A percentile compares a stretch with the other conserved stretches of the same genome.
Evolutionary conservation across 106 monocot species (phyloP).

Genomic region (Dendrobium catenatum): DNA sequence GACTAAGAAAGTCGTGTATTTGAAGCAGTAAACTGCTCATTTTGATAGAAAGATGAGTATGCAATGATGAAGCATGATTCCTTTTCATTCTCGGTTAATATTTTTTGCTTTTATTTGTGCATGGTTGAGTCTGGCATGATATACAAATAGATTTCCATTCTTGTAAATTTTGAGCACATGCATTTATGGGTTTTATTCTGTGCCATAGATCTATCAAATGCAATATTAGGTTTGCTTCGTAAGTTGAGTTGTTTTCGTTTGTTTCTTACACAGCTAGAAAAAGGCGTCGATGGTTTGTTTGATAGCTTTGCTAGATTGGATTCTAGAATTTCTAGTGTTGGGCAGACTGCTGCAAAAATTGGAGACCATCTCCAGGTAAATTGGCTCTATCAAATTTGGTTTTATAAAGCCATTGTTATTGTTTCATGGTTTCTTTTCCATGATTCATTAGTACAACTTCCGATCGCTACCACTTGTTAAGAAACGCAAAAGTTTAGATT

Average conservation of each 20-base stretch:
- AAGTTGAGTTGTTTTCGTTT: conserved; percentile 7
- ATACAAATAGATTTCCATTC: background rate
- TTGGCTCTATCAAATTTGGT: background rate
- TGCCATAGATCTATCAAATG: background rate
- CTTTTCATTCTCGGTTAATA: background rate
- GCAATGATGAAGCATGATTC: background rate
- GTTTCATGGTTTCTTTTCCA: background rate
- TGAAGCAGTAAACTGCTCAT: background rate
- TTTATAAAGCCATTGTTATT: background rate
- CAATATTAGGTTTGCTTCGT: background rate
- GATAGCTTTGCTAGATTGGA: conserved; percentile 95
- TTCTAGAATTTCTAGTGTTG: conserved; percentile 96
- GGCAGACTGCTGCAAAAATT: conserved; percentile 99
- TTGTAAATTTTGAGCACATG: background rate
- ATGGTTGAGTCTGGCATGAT: background rate
- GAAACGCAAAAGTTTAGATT: conserved; percentile 12
- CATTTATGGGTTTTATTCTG: background rate
- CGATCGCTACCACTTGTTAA: background rate
- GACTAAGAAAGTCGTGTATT: background rate
- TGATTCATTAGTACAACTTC: background rate
- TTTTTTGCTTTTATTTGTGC: background rate
- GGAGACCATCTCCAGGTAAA: conserved; percentile 98
- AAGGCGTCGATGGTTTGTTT: conserved; percentile 97
- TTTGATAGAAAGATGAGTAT: background rate
- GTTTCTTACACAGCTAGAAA: conserved; percentile 64